Evolutionary conservation across 306 rosid genomes (phyloP), one percentile per base, ranked within the genome.

Genomic region (Inga leiocalycina): DNA sequence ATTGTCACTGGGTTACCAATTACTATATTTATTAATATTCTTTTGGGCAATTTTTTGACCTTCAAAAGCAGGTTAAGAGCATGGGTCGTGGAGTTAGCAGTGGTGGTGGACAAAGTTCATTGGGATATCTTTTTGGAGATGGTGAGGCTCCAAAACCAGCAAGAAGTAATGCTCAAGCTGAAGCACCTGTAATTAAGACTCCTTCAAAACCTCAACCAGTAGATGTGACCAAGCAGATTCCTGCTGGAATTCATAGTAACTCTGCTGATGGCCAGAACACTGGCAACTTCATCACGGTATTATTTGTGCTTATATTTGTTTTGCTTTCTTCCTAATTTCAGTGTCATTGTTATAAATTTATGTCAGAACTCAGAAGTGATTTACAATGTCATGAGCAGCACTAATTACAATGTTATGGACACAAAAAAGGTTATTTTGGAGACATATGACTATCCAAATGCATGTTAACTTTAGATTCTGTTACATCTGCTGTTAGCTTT

Each of bases 1-100:
- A 27, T 74, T 77, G 24, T 51, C 61, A 49, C 39, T 57, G 22
- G 39, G 59, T 48, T 77, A 59, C n/a, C 62, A 11, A 48, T 59
- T 52, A 24, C 4, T 45, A 80, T 64, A 9, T 34, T 54, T 6
- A 67, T 86, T 83, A 17, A 32, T 61, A 32, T 81, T 74, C 19
- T 77, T 81, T 56, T 85, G 52, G 76, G 71, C 6, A 73, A 82
- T 79, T 17, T 8, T 82, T 75, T 46, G 17, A 76, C 52, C 71
- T 56, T n/a, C 79, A 48, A 79, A 81, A 83, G 76, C 70, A 84
- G 74, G 70, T 75, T 81, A 85, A 84, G 85, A 91, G 57, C 80
- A 96, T 96, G 99, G 99, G 99, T 81, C 99, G 99, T 81, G 99
- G 99, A 85, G 92, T 88, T 85, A 96, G 99, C 93, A 89, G 97